Percentiles rank a stretch among this genome's conserved stretches.
phyloP scores from a whole-genome alignment of 2,329 filamentous ascomycete genomes.

The Neonectria hederae region DNA sequence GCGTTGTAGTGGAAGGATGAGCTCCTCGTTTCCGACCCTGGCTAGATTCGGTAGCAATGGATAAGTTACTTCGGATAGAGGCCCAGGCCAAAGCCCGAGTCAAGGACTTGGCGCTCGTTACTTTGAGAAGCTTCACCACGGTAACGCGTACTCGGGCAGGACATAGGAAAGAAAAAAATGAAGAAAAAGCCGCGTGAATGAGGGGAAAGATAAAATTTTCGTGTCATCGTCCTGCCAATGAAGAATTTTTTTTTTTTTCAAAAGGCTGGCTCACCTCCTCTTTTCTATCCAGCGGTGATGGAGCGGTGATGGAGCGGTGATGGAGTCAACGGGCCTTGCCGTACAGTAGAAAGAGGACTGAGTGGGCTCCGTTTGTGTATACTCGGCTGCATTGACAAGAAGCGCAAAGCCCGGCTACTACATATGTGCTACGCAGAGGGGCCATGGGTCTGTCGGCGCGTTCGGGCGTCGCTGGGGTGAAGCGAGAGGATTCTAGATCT shows the following conservation, averaged over 20 bases:
- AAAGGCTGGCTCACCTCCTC: constrained; percentile 22
- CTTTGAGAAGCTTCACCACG: constrained; percentile 25
- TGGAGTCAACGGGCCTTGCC: constrained; percentile 30
- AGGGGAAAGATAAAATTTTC: constrained; percentile 28
- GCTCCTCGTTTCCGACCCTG: constrained; percentile 16
- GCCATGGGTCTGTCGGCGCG: constrained; percentile 33
- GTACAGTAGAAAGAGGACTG: constrained; percentile 21
- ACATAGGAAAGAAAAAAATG: constrained; percentile 13
- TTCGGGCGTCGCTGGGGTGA: constrained; percentile 38
- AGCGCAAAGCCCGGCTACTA: not conserved
- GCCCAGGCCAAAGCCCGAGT: constrained; percentile 28
- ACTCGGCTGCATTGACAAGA: constrained; percentile 18
- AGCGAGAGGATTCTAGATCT: constrained; percentile 27
- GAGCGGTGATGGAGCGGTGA: constrained; percentile 29
- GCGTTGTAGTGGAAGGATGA: constrained; percentile 19
- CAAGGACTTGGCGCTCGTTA: constrained; percentile 6
- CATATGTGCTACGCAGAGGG: constrained; percentile 12
- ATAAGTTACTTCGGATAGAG: constrained; percentile 19
- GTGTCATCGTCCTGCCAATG: constrained; percentile 32
- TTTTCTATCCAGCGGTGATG: constrained; percentile 24
- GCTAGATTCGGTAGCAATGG: constrained; percentile 15
- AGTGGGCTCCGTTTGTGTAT: constrained; percentile 24
- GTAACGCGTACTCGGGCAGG: constrained; percentile 27
- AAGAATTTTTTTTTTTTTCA: no score
- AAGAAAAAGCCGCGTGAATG: constrained; percentile 23